phyloP scores from a whole-genome alignment of 2,329 filamentous ascomycete species.

The Ophiostoma himal-ulmi region DNA sequence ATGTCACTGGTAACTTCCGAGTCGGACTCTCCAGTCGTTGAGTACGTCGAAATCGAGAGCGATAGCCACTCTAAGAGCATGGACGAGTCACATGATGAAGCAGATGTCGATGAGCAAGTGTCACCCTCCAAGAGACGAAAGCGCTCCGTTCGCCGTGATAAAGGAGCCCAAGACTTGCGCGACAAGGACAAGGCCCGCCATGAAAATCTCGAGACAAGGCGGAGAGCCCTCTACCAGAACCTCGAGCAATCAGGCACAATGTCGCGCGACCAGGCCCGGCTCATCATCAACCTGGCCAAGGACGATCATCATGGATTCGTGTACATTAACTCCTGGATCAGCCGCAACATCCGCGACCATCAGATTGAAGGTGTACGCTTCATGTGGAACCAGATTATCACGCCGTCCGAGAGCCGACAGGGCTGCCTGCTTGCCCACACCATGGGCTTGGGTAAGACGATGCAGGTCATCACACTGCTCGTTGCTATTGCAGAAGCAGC shows the following conservation, averaged over 20 bases:
- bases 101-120: constrained; percentile 26
- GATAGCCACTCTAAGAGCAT: background rate
- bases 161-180: constrained; percentile 48
- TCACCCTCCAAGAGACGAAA: constrained; percentile 26
- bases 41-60: background rate
- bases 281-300: constrained; percentile 65
- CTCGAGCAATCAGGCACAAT: constrained; percentile 41
- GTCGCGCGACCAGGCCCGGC: constrained; percentile 41
- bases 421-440: constrained; percentile 82
- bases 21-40: background rate
- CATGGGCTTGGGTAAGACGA: constrained; percentile 89
- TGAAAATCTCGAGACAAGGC: constrained; percentile 49
- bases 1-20: background rate
- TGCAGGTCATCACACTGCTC: constrained; percentile 83
- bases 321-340: constrained; percentile 60
- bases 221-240: constrained; percentile 41
- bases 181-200: constrained; percentile 49
- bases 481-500: constrained; percentile 65
- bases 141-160: constrained; percentile 44
- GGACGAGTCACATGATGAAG: background rate
- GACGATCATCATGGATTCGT: constrained; percentile 51
- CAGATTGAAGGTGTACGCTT: constrained; percentile 79
- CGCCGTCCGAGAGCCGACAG: constrained; percentile 51
- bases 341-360: constrained; percentile 64
- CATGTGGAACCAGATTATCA: constrained; percentile 78